Base-by-base conservation (phyloP, 352 stramenopile genomes). In the Bremia lactucae region DNA sequence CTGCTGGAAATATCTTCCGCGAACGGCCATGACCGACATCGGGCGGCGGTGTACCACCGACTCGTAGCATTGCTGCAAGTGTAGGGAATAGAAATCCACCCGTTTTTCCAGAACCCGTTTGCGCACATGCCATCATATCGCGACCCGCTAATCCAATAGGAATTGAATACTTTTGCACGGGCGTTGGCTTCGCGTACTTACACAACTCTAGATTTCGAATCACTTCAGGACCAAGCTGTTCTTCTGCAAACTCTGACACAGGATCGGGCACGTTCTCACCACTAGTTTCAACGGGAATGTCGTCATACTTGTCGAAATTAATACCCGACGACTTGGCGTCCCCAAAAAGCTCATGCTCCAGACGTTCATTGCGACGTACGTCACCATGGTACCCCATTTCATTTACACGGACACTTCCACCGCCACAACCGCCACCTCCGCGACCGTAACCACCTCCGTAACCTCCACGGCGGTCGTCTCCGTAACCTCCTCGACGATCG, bases 101-200 rank as follows among this genome's bases (percentile, higher is more conserved):
- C 10, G 93, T 98, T 72, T 98, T 98, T 31, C 94, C 96, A 28
- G 84, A 97, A 55, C 96, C 96, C 29, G 96, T 99, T 72, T 99
- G 96, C 10, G 96, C 86, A 81, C 95, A 99, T 5, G 96, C 96
- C 96, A 99, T 99, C 55, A 99, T 86, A 64, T 99, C 96, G 41
- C 94, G 86, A 41, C 89, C 92, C 2, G 68, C 70, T 14, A 87
- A 66, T 65, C 75, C 75, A 59, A 99, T 98, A 29, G 96, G 95
- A 44, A 99, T 97, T 42, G 87, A 97, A 75, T 98, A 98, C 74
- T 98, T 99, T 59, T 99, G 96, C 23, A 99, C 95, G 4, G 96
- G 96, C 22, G 96, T 99, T 16, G 96, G 96, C 58, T 94, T 97
- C 31, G 42, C 55, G 80, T 98, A 99, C 54, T 95, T 85, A 69